Base-by-base conservation (phyloP, 176 grass and related monocot species). In the Ensete ventricosum region DNA sequence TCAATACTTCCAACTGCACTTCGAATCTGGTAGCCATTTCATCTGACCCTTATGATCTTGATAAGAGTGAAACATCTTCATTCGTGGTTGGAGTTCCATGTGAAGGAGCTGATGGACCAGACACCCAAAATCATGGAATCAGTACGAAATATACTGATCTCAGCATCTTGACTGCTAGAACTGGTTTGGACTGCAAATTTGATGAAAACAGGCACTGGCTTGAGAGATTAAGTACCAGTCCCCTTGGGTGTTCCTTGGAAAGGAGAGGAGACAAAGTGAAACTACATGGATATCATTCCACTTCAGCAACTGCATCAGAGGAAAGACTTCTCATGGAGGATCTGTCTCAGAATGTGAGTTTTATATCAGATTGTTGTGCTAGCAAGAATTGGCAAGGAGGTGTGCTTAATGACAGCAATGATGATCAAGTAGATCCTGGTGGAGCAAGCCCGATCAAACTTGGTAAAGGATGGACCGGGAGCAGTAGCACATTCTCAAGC, bases 321-420 rank as follows among this genome's bases (percentile, higher is more conserved):
- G 63, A 71, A 74, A 55, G 74, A 81, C 69, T 71, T 81, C 80
- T 67, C 74, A 85, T 77, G 54, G 69, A 80, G 62, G 51, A 73
- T 84, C 54, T 59, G 77, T 48, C 71, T 64, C 19, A 26, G 16
- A 71, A 4, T 53, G 7, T 70, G 54, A 50, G 5, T 54, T 11
- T 68, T 67, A 57, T 75, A 77, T 17, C 22, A 14, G 24, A 78
- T 69, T 22, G 16, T 20, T 12, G n/a, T 50, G 53, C n/a, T 54
- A 12, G 22, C 19, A 66, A 70, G 27, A 27, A 34, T 17, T 34
- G 26, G 52, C 65, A 50, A 1, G 27, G 25, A 55, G 14, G 53
- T 57, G 16, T 34, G 0, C 25, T 59, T 49, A 49, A 57, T 12
- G 66, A n/a, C 4, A 57, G 10, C 14, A 53, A 70, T 55, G 68